Base-by-base conservation (phyloP, 306 rosid genomes). In the Datisca glomerata region DNA sequence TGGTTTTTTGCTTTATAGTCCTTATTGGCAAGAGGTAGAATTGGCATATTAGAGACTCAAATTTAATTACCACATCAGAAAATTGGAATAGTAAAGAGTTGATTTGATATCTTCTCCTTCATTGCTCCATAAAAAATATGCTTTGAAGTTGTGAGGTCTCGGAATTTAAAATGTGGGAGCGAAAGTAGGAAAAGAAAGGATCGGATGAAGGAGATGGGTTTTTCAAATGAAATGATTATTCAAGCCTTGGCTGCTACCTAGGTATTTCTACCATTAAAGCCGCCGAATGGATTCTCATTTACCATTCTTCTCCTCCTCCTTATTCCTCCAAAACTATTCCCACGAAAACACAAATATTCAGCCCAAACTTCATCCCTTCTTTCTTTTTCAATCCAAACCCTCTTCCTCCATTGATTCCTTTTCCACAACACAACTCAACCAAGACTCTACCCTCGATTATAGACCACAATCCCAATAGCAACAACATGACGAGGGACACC, bases 371-470 rank as follows among this genome's bases (percentile, higher is more conserved):
- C 43, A 21, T 4, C 14, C 6, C 25, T 15, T 72, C 3, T n/a
- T n/a, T n/a, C n/a, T n/a, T n/a, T n/a, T n/a, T n/a, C n/a, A 12
- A 45, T 23, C 49, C 23, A 17, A 23, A 32, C 8, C 24, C 55
- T 28, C 96, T 80, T 47, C 81, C 84, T 85, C 36, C 75, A 85
- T n/a, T 81, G 76, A n/a, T 80, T 76, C 69, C 80, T 85, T 74
- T 56, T 17, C 14, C 39, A 61, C 38, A 28, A 17, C 53, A 15
- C 10, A 11, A 22, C 45, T 24, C 45, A 18, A 2, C 24, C 18
- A 5, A 24, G 22, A 23, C 28, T 4, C 49, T 42, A 0, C 41
- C 28, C 15, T 57, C 18, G 41, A 17, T 20, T 27, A 39, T 17
- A 43, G 19, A 18, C 31, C 7, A 13, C 49, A 68, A 31, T 44